These are phyloP conservation scores for Cercospora sojina DNA, from an alignment of 2,329 filamentous ascomycete species.

Conservation along the genomic window DNA sequence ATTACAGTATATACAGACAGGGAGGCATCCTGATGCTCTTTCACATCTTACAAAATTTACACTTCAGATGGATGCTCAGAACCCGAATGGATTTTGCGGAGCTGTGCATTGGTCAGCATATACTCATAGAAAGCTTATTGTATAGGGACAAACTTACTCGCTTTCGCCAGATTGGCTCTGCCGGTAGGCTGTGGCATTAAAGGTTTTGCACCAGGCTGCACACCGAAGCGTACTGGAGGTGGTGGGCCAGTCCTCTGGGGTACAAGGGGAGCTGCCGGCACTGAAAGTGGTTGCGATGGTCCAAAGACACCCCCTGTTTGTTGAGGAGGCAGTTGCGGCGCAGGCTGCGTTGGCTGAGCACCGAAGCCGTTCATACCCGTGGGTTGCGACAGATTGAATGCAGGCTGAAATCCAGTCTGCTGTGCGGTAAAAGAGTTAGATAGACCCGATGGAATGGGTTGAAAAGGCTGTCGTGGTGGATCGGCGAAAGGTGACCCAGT, in stretches of 20 bases:
- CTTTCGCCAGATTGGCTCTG: conserved; percentile 85
- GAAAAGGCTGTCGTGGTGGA: conserved; percentile 49
- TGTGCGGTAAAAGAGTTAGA: conserved; percentile 40
- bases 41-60: conserved; percentile 15
- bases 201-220: conserved; percentile 69
- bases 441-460: conserved; percentile 43
- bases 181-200: conserved; percentile 84
- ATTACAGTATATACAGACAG: conserved; percentile 30
- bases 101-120: conserved; percentile 45
- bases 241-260: conserved; percentile 83
- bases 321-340: conserved; percentile 58
- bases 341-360: conserved; percentile 42
- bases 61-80: conserved; percentile 43
- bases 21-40: conserved; percentile 18
- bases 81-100: conserved; percentile 69
- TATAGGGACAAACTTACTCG: conserved; percentile 69
- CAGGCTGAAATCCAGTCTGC: conserved; percentile 55
- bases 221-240: conserved; percentile 85
- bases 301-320: conserved; percentile 47
- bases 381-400: conserved; percentile 42
- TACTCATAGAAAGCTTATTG: neutral
- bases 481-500: conserved; percentile 56
- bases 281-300: conserved; percentile 32
- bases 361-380: conserved; percentile 48
- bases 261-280: conserved; percentile 59